These are phyloP conservation scores for Capsaspora owczarzaki DNA, from an alignment of 78 protist genomes.

Conservation along the genomic window DNA sequence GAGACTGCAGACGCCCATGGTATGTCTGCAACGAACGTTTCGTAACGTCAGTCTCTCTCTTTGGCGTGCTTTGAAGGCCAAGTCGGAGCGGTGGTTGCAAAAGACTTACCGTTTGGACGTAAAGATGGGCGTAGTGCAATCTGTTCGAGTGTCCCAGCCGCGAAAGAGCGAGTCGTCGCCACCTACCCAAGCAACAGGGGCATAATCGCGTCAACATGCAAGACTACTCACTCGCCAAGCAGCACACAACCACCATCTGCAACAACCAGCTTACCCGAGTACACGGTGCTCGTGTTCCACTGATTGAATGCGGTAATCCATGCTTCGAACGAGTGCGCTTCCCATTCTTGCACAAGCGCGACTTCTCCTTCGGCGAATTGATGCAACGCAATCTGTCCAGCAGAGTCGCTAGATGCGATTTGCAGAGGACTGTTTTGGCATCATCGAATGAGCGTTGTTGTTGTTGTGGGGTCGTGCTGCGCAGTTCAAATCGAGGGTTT, in stretches of 20 bases:
- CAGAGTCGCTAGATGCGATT: neutral
- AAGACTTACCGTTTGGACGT: neutral
- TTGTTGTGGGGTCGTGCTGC: neutral
- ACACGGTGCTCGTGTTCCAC: neutral
- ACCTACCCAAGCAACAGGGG: constrained; percentile 8
- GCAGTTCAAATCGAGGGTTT: neutral
- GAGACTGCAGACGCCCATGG: constrained; percentile 22
- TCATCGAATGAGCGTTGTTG: no score
- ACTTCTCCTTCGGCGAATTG: neutral
- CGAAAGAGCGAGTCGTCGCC: constrained; percentile 17
- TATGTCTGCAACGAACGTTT: neutral
- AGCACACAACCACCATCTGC: neutral
- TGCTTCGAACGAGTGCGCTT: constrained; percentile 28
- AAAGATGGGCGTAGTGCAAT: neutral
- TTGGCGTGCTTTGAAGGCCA: no score
- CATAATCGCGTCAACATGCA: neutral
- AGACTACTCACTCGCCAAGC: neutral
- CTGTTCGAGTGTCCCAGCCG: constrained; percentile 8
- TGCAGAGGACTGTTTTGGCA: neutral
- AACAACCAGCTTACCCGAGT: neutral
- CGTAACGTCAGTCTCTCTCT: neutral
- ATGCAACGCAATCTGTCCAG: neutral
- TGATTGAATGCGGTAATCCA: constrained; percentile 29
- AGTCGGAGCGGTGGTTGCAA: neutral
- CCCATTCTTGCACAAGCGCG: neutral